These are phyloP conservation scores for Diddensiella santjacobensis DNA, from an alignment of 805 yeast species.

Conservation along the genomic window DNA sequence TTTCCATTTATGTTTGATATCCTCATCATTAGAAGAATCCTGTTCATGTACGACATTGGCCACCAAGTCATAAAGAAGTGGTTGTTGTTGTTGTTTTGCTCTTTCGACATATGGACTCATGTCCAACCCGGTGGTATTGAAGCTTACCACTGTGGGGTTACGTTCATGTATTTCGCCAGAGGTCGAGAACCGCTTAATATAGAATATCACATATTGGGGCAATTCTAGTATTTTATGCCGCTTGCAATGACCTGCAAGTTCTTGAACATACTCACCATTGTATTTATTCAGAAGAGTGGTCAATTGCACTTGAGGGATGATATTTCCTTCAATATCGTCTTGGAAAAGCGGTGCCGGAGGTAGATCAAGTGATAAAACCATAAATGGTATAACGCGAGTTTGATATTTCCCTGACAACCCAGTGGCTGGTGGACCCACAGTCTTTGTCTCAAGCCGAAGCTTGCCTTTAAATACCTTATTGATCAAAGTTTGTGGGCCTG, in stretches of 20 bases:
- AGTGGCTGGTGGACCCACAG: slow-evolving; percentile 20
- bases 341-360: slow-evolving; percentile 57
- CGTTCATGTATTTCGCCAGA: slow-evolving; percentile 35
- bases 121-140: slow-evolving; percentile 41
- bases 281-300: slow-evolving; percentile 40
- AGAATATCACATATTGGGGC: slow-evolving; percentile 56
- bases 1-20: slow-evolving; percentile 40
- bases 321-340: slow-evolving; percentile 43
- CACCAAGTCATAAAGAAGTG: slow-evolving; percentile 41
- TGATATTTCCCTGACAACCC: slow-evolving; percentile 25
- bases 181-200: slow-evolving; percentile 50
- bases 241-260: slow-evolving; percentile 36
- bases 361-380: slow-evolving; percentile 55
- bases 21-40: slow-evolving; percentile 14
- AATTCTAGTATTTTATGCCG: slow-evolving; percentile 39
- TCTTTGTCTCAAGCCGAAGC: slow-evolving; percentile 36
- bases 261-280: slow-evolving; percentile 32
- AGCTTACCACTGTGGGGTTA: slow-evolving; percentile 63
- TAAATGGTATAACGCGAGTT: slow-evolving; percentile 35
- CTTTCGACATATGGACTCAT: slow-evolving; percentile 35
- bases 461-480: slow-evolving; percentile 50
- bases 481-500: slow-evolving; percentile 29
- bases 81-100: slow-evolving; percentile 20
- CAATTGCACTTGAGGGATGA: slow-evolving; percentile 52
- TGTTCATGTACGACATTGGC: slow-evolving; percentile 47